Evolutionary conservation across 1,284 basidiomycete genomes (phyloP), one percentile per base, ranked within the genome.

Genomic region (Cryptococcus sp.): DNA sequence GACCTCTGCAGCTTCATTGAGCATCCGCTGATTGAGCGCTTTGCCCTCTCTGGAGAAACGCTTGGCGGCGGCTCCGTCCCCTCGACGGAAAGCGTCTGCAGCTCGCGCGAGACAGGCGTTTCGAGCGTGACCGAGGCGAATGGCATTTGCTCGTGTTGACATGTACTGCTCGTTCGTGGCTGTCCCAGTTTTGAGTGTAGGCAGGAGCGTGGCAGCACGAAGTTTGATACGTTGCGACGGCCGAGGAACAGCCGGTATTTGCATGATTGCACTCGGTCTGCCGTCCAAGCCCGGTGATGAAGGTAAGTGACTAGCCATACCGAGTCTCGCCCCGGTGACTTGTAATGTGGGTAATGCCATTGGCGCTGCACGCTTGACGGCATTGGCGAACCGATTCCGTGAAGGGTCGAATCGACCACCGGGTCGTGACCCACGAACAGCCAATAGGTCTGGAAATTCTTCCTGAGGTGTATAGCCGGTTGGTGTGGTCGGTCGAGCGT

Each of bases 91-190:
- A 2, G 94, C 93, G 71, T 97, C 93, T 1, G 95, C 93, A 5
- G 95, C 95, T 46, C 92, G 86, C 2, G 90, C 91, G n/a, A 99
- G 83, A 72, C 91, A 95, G 13, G 92, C 91, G 71, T 98, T 98
- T 37, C 95, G 83, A 40, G 92, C 91, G 7, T 93, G 90, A 43
- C 93, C 93, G 6, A 98, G 85, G 63, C 95, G 89, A 59, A 97
- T 83, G 22, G 91, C 91, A 25, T 89, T 85, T 34, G 87, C 83
- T 6, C 94, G 87, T 67, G 96, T 94, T 0, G 85, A 77, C 85
- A 94, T 88, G 79, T 99, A 98, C 63, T 95, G 77, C 49, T 78
- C 83, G 72, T 87, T 93, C 39, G 94, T 79, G 0, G 85, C 78
- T 46, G 89, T 84, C 19, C 93, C 93, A 0, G 93, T 95, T 0